These are phyloP conservation scores for Petunia secreta DNA, from an alignment of 257 asterid genomes.

Conservation along the genomic window DNA sequence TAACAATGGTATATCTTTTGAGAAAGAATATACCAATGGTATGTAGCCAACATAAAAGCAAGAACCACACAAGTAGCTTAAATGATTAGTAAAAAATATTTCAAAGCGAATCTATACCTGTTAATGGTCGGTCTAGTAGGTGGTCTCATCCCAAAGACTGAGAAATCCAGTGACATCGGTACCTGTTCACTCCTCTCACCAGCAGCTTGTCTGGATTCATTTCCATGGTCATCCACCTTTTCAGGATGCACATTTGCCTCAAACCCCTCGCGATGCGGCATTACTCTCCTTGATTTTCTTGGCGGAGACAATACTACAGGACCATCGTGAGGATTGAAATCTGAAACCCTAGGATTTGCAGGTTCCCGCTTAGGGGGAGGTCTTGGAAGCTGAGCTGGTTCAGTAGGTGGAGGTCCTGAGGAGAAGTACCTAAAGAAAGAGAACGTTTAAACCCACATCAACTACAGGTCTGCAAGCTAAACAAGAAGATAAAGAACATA, in stretches of 20 bases:
- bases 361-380: conserved; percentile 86
- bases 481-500: conserved; percentile 14
- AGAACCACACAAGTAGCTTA: background rate
- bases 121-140: conserved; percentile 93
- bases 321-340: conserved; percentile 64
- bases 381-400: conserved; percentile 88
- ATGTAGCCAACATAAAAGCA: background rate
- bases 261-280: conserved; percentile 82
- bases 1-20: background rate
- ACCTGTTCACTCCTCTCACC: conserved; percentile 75
- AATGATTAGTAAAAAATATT: background rate
- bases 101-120: conserved; percentile 53
- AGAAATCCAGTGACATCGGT: conserved; percentile 92
- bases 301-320: conserved; percentile 96
- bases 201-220: conserved; percentile 60
- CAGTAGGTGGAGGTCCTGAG: conserved; percentile 86
- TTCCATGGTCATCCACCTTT: conserved; percentile 58
- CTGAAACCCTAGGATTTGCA: conserved; percentile 53
- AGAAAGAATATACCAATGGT: background rate
- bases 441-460: conserved; percentile 26
- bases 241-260: conserved; percentile 56
- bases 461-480: conserved; percentile 18
- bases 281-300: conserved; percentile 92
- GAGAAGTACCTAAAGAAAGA: conserved; percentile 70
- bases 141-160: conserved; percentile 77